Conservation (phyloP, 768 basidiomycete species). For the Leucosporidium yakuticum region DNA sequence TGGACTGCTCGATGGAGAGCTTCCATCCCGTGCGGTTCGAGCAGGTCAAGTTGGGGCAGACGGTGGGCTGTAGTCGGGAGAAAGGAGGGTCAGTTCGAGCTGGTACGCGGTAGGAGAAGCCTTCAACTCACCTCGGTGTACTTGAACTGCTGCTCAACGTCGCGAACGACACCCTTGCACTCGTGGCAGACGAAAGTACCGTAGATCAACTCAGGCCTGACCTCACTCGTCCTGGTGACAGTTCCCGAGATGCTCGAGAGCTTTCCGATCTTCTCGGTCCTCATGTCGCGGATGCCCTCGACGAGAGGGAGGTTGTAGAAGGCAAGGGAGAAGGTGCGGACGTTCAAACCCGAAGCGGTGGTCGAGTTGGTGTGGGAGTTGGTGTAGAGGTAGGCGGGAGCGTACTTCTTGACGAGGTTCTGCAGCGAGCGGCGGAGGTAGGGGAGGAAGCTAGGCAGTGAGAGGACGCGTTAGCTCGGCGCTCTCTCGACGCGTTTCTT, state of each 20-base stretch:
- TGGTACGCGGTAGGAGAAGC: neutral
- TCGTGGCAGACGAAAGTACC: slow-evolving; percentile 90
- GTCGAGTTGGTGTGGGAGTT: slow-evolving; percentile 71
- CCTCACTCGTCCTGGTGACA: slow-evolving; percentile 94
- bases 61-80: slow-evolving; percentile 58
- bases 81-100: slow-evolving; percentile 1
- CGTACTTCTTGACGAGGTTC: slow-evolving; percentile 79
- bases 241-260: slow-evolving; percentile 94
- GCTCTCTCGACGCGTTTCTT: neutral
- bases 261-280: slow-evolving; percentile 88
- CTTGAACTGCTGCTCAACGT: slow-evolving; percentile 99
- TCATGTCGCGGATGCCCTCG: slow-evolving; percentile 85
- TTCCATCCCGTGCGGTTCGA: slow-evolving; percentile 86
- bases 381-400: slow-evolving; percentile 89
- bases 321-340: slow-evolving; percentile 88
- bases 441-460: slow-evolving; percentile 61
- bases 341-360: slow-evolving; percentile 71
- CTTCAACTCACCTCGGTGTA: slow-evolving; percentile 73
- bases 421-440: slow-evolving; percentile 86
- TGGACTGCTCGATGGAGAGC: slow-evolving; percentile 88
- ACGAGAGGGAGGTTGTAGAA: slow-evolving; percentile 89
- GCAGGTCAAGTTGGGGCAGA: slow-evolving; percentile 92
- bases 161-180: slow-evolving; percentile 76
- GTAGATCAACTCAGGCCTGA: slow-evolving; percentile 85
- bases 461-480: neutral